These are phyloP conservation scores for Bodo saltans DNA, from an alignment of 78 protist genomes.

Conservation along the genomic window DNA sequence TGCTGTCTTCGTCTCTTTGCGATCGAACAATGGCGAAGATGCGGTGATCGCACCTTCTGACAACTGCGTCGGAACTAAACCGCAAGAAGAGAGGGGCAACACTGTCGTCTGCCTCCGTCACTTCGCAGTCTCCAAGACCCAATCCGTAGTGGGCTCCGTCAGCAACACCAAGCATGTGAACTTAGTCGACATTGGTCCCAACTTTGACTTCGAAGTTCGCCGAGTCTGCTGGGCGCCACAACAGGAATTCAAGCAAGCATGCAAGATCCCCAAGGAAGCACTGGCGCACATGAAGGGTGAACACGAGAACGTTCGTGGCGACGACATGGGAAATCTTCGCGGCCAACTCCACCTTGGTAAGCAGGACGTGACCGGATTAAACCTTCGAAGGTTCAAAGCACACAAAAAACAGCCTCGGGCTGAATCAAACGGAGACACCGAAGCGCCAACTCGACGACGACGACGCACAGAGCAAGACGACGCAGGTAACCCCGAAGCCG, in stretches of 20 bases:
- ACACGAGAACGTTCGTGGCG: conserved; percentile 6
- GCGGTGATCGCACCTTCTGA: neutral
- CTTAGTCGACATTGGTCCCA: conserved; percentile 46
- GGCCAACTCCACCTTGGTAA: conserved; percentile 16
- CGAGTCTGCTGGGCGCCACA: conserved; percentile 28
- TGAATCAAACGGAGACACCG: neutral
- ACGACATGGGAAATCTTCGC: conserved; percentile 1
- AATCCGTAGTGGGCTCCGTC: conserved; percentile 7
- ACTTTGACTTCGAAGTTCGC: conserved; percentile 25
- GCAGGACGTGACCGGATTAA: neutral
- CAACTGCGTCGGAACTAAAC: neutral
- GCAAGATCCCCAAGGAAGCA: neutral
- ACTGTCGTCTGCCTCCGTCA: conserved; percentile 39
- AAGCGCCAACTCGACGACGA: neutral
- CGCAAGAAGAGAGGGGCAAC: neutral
- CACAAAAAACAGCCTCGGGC: neutral
- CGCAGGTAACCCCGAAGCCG: neutral
- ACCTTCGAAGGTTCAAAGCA: neutral
- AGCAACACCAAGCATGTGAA: neutral
- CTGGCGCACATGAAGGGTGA: neutral
- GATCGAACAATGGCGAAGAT: conserved; percentile 11
- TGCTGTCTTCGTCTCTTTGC: conserved; percentile 55
- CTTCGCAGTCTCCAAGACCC: conserved; percentile 32
- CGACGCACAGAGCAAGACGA: neutral
- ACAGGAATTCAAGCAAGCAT: conserved; percentile 3